phyloP scores from a whole-genome alignment of 495 filamentous ascomycete species.

The Penicillium turbatum region DNA sequence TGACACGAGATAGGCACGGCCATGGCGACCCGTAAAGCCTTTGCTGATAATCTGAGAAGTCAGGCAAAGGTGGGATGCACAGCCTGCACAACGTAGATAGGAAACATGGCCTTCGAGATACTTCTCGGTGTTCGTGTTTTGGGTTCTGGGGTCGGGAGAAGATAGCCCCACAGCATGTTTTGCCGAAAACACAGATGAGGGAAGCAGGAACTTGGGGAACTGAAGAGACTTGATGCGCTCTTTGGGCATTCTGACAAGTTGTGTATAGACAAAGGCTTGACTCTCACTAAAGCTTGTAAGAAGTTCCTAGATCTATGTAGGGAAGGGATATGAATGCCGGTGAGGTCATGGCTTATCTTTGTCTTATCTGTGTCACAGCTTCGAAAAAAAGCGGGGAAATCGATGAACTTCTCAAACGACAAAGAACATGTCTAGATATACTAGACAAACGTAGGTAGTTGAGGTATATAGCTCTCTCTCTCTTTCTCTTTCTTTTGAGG shows the following conservation, averaged over 20 bases:
- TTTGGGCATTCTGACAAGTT: conserved; percentile 14
- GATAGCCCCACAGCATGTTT: conserved; percentile 26
- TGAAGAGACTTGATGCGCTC: conserved; percentile 10
- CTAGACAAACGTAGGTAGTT: background rate
- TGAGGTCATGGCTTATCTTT: conserved; percentile 3
- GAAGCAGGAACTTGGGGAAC: conserved; percentile 51
- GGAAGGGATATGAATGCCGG: background rate
- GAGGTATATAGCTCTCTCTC: too few relatives aligned
- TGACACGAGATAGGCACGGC: conserved; percentile 83
- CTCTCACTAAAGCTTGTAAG: too few relatives aligned
- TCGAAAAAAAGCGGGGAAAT: background rate
- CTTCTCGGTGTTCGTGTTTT: conserved; percentile 20
- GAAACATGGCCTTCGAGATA: conserved; percentile 51
- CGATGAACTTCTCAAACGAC: too few relatives aligned
- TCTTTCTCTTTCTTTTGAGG: too few relatives aligned
- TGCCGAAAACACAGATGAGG: conserved; percentile 43
- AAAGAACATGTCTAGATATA: too few relatives aligned
- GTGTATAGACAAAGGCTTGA: background rate
- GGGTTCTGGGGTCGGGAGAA: conserved; percentile 14
- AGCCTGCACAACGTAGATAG: conserved; percentile 68
- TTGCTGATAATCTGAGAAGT: conserved; percentile 80
- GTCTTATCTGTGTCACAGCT: background rate
- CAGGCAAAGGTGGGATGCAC: conserved; percentile 70
- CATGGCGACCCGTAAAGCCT: conserved; percentile 91
- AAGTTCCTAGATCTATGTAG: background rate